Evolutionary conservation across 306 rosid species (phyloP).

Genomic region (Begonia fuchsioides): DNA sequence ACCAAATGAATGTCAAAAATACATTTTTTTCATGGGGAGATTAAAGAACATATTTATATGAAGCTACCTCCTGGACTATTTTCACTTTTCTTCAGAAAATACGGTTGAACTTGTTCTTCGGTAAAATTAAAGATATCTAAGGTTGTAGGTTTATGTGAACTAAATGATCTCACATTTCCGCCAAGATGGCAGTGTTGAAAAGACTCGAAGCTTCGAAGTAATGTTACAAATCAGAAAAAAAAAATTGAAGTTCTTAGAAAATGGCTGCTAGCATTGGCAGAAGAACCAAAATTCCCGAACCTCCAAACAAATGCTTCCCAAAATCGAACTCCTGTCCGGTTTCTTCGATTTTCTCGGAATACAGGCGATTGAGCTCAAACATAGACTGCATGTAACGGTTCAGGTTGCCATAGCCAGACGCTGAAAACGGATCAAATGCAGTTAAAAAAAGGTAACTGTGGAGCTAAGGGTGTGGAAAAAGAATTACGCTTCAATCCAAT

Average conservation of each 20-base stretch:
- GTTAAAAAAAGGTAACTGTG: neutral
- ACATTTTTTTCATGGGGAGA: no score
- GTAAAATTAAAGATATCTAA: no score
- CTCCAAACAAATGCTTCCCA: constrained; percentile 3
- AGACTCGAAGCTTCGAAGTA: no score
- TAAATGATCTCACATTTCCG: no score
- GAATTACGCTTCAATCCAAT: constrained; percentile 41
- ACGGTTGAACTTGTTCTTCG: no score
- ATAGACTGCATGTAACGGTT: constrained; percentile 24
- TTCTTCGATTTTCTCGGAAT: constrained; percentile 58
- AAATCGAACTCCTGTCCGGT: constrained; percentile 7
- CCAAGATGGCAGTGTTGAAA: no score
- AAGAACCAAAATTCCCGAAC: constrained; percentile 27
- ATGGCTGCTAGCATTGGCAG: constrained; percentile 33
- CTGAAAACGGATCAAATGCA: neutral
- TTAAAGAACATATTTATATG: no score
- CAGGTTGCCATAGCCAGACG: constrained; percentile 1
- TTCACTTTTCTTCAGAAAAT: no score
- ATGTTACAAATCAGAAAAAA: no score
- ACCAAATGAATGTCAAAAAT: no score
- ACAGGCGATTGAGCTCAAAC: constrained; percentile 20
- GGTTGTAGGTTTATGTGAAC: no score
- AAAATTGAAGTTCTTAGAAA: constrained; percentile 10
- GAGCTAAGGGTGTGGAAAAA: neutral
- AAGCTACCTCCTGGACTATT: no score